These are phyloP conservation scores for Boletus vermiculosoides DNA, from an alignment of 768 basidiomycete species.

Conservation along the genomic window DNA sequence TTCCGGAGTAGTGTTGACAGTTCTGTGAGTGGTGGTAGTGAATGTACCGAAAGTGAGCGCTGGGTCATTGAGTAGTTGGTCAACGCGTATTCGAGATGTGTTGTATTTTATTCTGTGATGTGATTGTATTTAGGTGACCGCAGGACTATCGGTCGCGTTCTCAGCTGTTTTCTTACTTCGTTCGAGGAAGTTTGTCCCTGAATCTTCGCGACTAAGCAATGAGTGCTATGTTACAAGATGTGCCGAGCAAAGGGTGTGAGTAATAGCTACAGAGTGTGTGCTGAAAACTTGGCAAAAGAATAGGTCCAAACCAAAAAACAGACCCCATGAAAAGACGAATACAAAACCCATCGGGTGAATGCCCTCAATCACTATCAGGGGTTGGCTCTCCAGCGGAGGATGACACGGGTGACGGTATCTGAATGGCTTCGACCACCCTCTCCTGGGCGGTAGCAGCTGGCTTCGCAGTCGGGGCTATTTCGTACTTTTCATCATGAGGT, in stretches of 20 bases:
- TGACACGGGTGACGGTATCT: slow-evolving; percentile 49
- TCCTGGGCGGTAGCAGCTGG: slow-evolving; percentile 57
- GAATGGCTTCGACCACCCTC: slow-evolving; percentile 58
- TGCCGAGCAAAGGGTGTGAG: background rate
- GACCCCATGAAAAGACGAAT: background rate
- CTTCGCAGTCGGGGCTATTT: slow-evolving; percentile 50
- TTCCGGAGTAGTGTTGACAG: slow-evolving; percentile 4
- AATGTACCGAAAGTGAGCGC: slow-evolving; percentile 11
- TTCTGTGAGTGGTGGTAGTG: slow-evolving; percentile 10
- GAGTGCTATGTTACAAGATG: slow-evolving; percentile 11
- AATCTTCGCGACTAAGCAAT: background rate
- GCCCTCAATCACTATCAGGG: slow-evolving; percentile 27
- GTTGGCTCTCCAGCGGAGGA: slow-evolving; percentile 39
- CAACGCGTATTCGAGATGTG: background rate
- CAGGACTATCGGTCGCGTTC: background rate
- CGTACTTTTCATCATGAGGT: slow-evolving; percentile 49
- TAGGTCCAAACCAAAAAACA: slow-evolving; percentile 3
- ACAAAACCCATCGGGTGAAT: background rate
- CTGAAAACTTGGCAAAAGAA: background rate
- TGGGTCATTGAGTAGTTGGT: slow-evolving; percentile 30
- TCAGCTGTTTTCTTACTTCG: background rate
- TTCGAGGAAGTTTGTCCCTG: background rate
- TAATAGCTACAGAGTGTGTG: slow-evolving; percentile 20
- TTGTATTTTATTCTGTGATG: background rate
- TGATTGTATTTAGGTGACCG: background rate